Evolutionary conservation across 495 filamentous ascomycete species (phyloP).

Genomic region (Xylaria castorea): DNA sequence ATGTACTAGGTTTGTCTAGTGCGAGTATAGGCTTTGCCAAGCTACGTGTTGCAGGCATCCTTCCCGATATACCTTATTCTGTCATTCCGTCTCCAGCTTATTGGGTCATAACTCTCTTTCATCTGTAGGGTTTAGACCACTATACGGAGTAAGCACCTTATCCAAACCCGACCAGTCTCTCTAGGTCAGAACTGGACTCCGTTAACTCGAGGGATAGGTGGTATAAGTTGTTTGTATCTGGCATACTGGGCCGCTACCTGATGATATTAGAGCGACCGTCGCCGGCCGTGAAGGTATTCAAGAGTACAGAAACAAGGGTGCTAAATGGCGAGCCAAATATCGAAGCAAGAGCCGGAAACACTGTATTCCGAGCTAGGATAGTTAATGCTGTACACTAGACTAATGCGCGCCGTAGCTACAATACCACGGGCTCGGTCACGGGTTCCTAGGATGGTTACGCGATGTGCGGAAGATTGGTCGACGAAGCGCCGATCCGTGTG

Average conservation of each 20-base stretch:
- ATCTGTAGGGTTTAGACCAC: background rate
- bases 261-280: background rate
- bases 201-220: background rate
- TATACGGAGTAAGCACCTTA: background rate
- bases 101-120: background rate
- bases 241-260: background rate
- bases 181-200: background rate
- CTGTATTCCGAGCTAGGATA: constrained; percentile 4
- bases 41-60: background rate
- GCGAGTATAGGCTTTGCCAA: background rate
- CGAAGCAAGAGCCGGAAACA: background rate
- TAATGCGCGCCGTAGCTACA: constrained; percentile 1
- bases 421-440: background rate
- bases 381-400: too few relatives aligned
- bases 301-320: background rate
- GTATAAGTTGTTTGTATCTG: background rate
- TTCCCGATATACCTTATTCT: background rate
- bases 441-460: background rate
- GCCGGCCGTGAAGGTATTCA: background rate
- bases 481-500: constrained; percentile 10
- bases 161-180: background rate
- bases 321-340: background rate
- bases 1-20: background rate
- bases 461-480: background rate
- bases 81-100: background rate